Evolutionary conservation across 768 basidiomycete species (phyloP).

Genomic region (Gloeophyllum trabeum): DNA sequence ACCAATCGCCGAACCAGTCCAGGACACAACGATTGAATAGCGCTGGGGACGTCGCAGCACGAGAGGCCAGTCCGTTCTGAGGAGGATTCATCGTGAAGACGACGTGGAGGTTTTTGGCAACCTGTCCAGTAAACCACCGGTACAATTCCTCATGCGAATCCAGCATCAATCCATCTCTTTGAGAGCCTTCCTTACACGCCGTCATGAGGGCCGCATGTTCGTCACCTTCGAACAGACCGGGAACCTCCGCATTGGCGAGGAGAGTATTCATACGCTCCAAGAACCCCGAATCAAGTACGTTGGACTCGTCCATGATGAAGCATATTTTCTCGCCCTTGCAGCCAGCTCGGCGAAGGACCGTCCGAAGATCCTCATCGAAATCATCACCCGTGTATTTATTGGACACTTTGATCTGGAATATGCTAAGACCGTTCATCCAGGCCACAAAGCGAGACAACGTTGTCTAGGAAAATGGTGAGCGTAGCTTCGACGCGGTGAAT

Average conservation of each 20-base stretch:
- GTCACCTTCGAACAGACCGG: constrained; percentile 99
- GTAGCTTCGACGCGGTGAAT: neutral
- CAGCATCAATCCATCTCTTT: constrained; percentile 94
- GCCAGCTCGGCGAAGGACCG: constrained; percentile 87
- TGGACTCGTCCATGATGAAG: constrained; percentile 99
- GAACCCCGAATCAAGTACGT: constrained; percentile 98
- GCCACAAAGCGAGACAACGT: constrained; percentile 97
- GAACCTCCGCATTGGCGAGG: constrained; percentile 99
- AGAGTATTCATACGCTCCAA: constrained; percentile 99
- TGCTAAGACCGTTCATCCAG: constrained; percentile 99
- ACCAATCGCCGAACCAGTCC: constrained; percentile 99
- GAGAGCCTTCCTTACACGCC: constrained; percentile 98
- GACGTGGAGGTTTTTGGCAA: constrained; percentile 95
- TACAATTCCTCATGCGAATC: constrained; percentile 98
- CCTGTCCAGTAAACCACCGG: constrained; percentile 97
- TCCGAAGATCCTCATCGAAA: constrained; percentile 95
- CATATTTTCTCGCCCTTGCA: constrained; percentile 99
- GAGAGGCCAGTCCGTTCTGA: constrained; percentile 87
- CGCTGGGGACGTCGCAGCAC: constrained; percentile 95
- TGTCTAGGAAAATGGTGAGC: constrained; percentile 62
- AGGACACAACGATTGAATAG: constrained; percentile 98
- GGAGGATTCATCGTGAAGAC: constrained; percentile 99
- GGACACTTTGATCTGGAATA: constrained; percentile 99
- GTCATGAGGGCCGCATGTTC: constrained; percentile 98
- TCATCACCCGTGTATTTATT: constrained; percentile 99